Base-by-base conservation (phyloP, 345 rosid genomes). In the Geranium rotundifolium region DNA sequence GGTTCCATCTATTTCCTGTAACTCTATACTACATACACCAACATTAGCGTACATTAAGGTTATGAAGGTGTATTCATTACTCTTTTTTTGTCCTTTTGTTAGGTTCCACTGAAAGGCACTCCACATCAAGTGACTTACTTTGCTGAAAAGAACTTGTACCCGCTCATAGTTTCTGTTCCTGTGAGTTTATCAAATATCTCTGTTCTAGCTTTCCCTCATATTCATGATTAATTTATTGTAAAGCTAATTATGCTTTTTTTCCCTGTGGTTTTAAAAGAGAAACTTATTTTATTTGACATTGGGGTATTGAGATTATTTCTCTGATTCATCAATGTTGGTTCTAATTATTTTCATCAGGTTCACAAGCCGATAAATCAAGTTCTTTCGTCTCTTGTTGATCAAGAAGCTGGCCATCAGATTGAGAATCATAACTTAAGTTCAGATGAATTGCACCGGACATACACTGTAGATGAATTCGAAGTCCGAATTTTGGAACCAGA, bases 51-150 rank as follows among this genome's bases (percentile, higher is more conserved):
- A 17, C 41, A 52, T 23, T 23, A 23, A 23, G 27, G 27, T 23
- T 23, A 23, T 23, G 27, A 23, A 23, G 27, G 27, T 23, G 29
- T 66, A 71, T 67, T 69, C 57, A 39, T 55, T 66, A 46, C 60
- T 46, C 66, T 37, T 61, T 69, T 61, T 69, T 59, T 56, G 54
- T 68, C 23, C 66, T 65, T 23, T 69, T 74, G 49, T 76, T 80
- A 93, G 99, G 69, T 93, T 78, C 90, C 97, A 66, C 67, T 90
- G 72, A 88, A 80, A 76, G 97, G 89, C 64, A 93, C 97, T 63
- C 99, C 99, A 66, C 99, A 93, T 84, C 99, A 93, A 79, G 95
- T 93, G 63, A 86, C 97, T 57, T 93, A 88, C 80, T 87, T 79
- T 63, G 81, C 96, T 0, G 97, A 93, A 83, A 86, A 71, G 81